Base-by-base conservation (phyloP, 108 stramenopile species). In the Nitzschia sp. region DNA sequence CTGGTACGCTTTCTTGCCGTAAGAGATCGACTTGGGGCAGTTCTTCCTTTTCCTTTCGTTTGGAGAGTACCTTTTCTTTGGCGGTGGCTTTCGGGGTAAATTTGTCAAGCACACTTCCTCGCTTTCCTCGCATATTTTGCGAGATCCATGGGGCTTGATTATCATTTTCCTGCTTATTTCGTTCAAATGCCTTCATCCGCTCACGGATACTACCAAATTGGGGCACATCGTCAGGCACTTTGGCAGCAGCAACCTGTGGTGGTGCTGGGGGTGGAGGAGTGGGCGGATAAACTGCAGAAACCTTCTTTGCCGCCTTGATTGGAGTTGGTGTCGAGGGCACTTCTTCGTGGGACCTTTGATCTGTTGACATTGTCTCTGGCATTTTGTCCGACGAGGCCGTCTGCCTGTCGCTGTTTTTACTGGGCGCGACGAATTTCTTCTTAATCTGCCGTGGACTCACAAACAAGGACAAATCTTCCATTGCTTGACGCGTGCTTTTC, bases 391-490 rank as follows among this genome's bases (percentile, higher is more conserved):
- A 42, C 13, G 38, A 42, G 6, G 38, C 6, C 38, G 6, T 6
- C 13, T 42, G 19, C 15, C 15, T 42, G 38, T 8, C 26, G 2
- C 15, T 15, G 26, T 25, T 54, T 26, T 27, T 42, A 4, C 18
- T 15, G 0, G 26, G 13, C 1, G 53, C 48, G 47, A 27, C 28
- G 29, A 67, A 38, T 56, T 56, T 55, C 53, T 67, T 54, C 25
- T 55, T 18, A 17, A 67, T 34, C 23, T 53, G 47, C 42, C 66
- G 15, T 4, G 66, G 66, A 55, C 66, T 67, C 25, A 49, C 66
- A 55, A 67, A 67, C 19, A 67, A 27, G 23, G 66, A 1, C 17
- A 67, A n/a, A 36, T 67, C 66, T 55, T 67, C 54, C 23, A 67
- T 67, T 6, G 66, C 38, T 32, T 67, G 66, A 5, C 54, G 31